Base-by-base conservation (phyloP, 78 protist species). In the Goniomonas avonlea region DNA sequence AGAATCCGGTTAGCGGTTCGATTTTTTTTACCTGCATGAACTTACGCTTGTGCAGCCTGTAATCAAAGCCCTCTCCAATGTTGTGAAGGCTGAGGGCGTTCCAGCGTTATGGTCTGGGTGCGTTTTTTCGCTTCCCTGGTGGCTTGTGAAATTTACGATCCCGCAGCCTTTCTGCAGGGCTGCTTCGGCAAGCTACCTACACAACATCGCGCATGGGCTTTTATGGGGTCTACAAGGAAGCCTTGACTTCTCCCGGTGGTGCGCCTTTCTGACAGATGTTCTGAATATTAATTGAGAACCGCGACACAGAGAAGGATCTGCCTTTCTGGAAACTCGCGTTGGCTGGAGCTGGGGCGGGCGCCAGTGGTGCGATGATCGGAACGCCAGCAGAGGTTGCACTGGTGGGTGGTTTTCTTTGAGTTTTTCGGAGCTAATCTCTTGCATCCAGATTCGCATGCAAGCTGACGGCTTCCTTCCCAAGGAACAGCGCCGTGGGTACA, bases 101-200 rank as follows among this genome's bases (percentile, higher is more conserved):
- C n/a, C n/a, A n/a, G n/a, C n/a, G n/a, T n/a, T n/a, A n/a, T n/a
- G n/a, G n/a, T n/a, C n/a, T n/a, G n/a, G n/a, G n/a, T n/a, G n/a
- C n/a, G n/a, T n/a, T n/a, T n/a, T n/a, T n/a, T n/a, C n/a, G n/a
- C n/a, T n/a, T n/a, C n/a, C n/a, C n/a, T n/a, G n/a, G n/a, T n/a
- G n/a, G n/a, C n/a, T n/a, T n/a, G n/a, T n/a, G n/a, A n/a, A n/a
- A n/a, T n/a, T 17, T 13, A 43, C 47, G n/a, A 1, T 21, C 31
- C 45, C 13, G 37, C 66, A 74, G 80, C 23, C 58, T 76, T 4
- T 32, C 74, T 3, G 81, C 81, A 0, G 69, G 74, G 23, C 59
- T 76, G 27, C 40, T 76, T n/a, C n/a, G n/a, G n/a, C 82, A 77
- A 45, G 82, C 82, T 0, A 77, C 82, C 13, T 77, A 77, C 61